A percentile compares a stretch with the other conserved stretches of the same genome.
These are phyloP conservation scores for Aurinia saxatilis DNA, from an alignment of 345 rosid species.

Conservation along the genomic window DNA sequence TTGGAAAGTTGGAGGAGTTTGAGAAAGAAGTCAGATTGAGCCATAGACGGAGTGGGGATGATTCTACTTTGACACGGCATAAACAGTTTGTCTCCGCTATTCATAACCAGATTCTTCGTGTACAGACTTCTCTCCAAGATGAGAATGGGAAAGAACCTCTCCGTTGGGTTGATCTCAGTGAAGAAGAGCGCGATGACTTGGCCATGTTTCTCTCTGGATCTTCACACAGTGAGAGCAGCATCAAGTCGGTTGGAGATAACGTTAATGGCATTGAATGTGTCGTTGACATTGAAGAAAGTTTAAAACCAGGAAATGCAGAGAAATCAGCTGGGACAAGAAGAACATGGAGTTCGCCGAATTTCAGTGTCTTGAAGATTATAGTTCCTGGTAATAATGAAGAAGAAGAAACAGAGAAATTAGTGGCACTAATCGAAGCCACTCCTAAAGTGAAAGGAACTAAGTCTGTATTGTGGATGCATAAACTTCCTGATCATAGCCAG, in stretches of 20 bases:
- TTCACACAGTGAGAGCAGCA: slow-evolving; percentile 26
- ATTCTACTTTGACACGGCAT: slow-evolving; percentile 50
- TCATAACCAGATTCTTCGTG: slow-evolving; percentile 48
- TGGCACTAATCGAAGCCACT: slow-evolving; percentile 43
- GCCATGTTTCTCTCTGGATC: slow-evolving; percentile 75
- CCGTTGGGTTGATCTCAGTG: slow-evolving; percentile 65
- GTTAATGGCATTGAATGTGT: slow-evolving; percentile 31
- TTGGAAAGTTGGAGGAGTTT: slow-evolving; percentile 66
- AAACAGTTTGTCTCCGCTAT: slow-evolving; percentile 66
- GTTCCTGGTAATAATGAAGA: slow-evolving; percentile 34
- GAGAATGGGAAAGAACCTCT: slow-evolving; percentile 61
- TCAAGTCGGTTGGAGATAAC: slow-evolving; percentile 10
- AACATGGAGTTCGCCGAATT: slow-evolving; percentile 58
- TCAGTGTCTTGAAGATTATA: slow-evolving; percentile 51
- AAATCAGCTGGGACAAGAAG: slow-evolving; percentile 41
- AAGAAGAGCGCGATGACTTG: slow-evolving; percentile 75
- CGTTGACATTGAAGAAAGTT: slow-evolving; percentile 24
- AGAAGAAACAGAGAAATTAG: slow-evolving; percentile 21
- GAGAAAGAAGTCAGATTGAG: slow-evolving; percentile 67
- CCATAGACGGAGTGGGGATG: slow-evolving; percentile 33
- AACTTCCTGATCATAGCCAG: slow-evolving; percentile 34
- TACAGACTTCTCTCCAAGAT: slow-evolving; percentile 51
- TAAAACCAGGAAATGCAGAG: slow-evolving; percentile 33
- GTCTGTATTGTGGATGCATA: slow-evolving; percentile 42
- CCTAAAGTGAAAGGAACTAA: slow-evolving; percentile 67